A percentile compares a stretch with the other conserved stretches of the same genome.
Evolutionary conservation across 2,329 filamentous ascomycete genomes (phyloP).

Genomic region (Scorias spongiosa): DNA sequence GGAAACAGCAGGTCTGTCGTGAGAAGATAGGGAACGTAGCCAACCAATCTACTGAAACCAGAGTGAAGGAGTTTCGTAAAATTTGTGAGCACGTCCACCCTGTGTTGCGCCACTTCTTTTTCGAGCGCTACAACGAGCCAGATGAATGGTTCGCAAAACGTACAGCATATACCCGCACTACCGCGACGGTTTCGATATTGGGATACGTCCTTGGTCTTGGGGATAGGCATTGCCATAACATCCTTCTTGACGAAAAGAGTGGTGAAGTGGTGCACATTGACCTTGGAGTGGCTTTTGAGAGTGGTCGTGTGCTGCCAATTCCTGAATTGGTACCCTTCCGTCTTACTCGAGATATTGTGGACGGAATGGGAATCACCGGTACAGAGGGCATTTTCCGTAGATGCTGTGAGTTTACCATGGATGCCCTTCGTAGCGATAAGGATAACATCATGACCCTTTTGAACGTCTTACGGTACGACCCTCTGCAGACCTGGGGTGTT

Average conservation of each 20-base stretch:
- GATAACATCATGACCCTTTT: slow-evolving; percentile 98
- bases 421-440: slow-evolving; percentile 84
- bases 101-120: slow-evolving; percentile 93
- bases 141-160: slow-evolving; percentile 91
- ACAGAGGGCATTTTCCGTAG: slow-evolving; percentile 92
- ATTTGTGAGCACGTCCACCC: slow-evolving; percentile 75
- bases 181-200: slow-evolving; percentile 87
- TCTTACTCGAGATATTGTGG: slow-evolving; percentile 82
- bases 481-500: slow-evolving; percentile 88
- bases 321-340: slow-evolving; percentile 94
- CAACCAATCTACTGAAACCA: slow-evolving; percentile 49
- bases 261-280: slow-evolving; percentile 97
- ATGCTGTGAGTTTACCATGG: slow-evolving; percentile 96
- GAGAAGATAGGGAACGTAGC: slow-evolving; percentile 63
- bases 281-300: slow-evolving; percentile 91
- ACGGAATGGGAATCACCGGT: slow-evolving; percentile 90
- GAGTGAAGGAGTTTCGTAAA: slow-evolving; percentile 60
- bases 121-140: slow-evolving; percentile 83
- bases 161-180: slow-evolving; percentile 82
- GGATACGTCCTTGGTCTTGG: slow-evolving; percentile 80
- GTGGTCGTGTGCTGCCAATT: slow-evolving; percentile 83
- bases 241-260: slow-evolving; percentile 73
- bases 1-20: slow-evolving; percentile 60
- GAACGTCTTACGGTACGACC: slow-evolving; percentile 95
- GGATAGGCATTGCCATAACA: slow-evolving; percentile 93